phyloP scores from a whole-genome alignment of 345 rosid species.

The Syzygium oleosum region DNA sequence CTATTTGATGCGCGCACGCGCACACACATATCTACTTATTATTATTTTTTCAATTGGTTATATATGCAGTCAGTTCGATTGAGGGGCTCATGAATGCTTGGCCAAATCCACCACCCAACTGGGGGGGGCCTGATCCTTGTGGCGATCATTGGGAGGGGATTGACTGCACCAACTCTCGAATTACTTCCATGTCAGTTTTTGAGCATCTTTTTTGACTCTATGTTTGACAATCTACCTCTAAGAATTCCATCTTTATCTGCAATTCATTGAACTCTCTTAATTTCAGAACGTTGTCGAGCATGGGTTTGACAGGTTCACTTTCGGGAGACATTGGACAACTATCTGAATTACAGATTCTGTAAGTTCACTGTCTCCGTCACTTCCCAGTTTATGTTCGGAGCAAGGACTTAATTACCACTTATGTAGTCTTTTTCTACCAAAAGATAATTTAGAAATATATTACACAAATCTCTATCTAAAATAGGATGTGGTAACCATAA shows the following conservation, averaged over 20 bases:
- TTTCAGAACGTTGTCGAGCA: conserved; percentile 54
- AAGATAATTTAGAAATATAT: not conserved
- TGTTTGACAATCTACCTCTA: not conserved
- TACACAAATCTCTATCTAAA: not conserved
- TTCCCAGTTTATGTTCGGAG: not conserved
- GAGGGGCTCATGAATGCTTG: conserved; percentile 24
- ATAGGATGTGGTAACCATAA: not conserved
- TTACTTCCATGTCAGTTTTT: conserved; percentile 47
- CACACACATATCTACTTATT: not conserved
- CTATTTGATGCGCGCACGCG: not conserved
- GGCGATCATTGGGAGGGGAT: conserved; percentile 62
- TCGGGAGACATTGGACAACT: conserved; percentile 43
- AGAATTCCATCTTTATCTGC: not conserved
- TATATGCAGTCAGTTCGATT: conserved; percentile 32
- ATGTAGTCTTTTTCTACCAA: not conserved
- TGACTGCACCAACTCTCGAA: conserved; percentile 31
- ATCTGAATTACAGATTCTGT: conserved; percentile 58
- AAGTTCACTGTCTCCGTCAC: conserved; percentile 4
- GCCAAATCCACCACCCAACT: conserved; percentile 40
- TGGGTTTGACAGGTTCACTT: conserved; percentile 47
- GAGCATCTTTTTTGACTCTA: not conserved
- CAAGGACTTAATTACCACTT: not conserved
- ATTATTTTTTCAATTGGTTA: not conserved
- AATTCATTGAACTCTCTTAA: not conserved
- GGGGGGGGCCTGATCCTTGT: conserved; percentile 74